Conservation (phyloP, 208 protist genomes). For the Kentomonas sorsogonicus region DNA sequence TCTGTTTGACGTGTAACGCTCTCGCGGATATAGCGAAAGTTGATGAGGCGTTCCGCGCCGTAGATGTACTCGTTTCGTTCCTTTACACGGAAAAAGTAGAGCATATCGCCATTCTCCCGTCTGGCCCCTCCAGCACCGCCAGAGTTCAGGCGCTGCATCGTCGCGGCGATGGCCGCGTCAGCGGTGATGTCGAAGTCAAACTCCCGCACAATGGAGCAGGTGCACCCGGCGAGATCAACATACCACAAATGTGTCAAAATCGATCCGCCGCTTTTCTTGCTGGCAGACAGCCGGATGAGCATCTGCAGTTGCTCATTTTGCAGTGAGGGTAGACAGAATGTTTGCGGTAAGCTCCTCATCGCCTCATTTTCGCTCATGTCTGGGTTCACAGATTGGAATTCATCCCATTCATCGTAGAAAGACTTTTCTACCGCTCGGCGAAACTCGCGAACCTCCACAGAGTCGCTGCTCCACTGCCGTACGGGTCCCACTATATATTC, state of each 20-base stretch:
- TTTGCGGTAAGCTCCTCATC: slow-evolving; percentile 34
- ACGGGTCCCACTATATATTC: slow-evolving; percentile 36
- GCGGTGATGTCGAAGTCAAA: slow-evolving; percentile 46
- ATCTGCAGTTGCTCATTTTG: slow-evolving; percentile 39
- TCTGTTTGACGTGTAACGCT: slow-evolving; percentile 44
- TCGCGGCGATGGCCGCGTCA: slow-evolving; percentile 29
- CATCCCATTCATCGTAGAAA: slow-evolving; percentile 42
- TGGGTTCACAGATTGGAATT: slow-evolving; percentile 37
- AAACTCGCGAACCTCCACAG: slow-evolving; percentile 37
- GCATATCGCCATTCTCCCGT: slow-evolving; percentile 11
- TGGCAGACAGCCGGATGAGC: slow-evolving; percentile 20
- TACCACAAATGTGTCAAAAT: slow-evolving; percentile 44
- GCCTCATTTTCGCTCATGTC: slow-evolving; percentile 24
- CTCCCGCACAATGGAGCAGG: slow-evolving; percentile 35
- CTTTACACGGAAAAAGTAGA: slow-evolving; percentile 52
- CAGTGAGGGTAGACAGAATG: slow-evolving; percentile 32
- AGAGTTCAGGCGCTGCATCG: slow-evolving; percentile 27
- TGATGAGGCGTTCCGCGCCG: slow-evolving; percentile 37
- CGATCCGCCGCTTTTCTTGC: slow-evolving; percentile 11
- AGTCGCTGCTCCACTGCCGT: slow-evolving; percentile 32
- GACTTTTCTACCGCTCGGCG: slow-evolving; percentile 22
- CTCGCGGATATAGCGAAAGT: slow-evolving; percentile 50
- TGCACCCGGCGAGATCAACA: slow-evolving; percentile 33
- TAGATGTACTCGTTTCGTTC: slow-evolving; percentile 65
- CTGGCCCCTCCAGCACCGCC: slow-evolving; percentile 21